Conservation (phyloP, 169 alveolate species). For the Plasmodium cynomolgi region DNA sequence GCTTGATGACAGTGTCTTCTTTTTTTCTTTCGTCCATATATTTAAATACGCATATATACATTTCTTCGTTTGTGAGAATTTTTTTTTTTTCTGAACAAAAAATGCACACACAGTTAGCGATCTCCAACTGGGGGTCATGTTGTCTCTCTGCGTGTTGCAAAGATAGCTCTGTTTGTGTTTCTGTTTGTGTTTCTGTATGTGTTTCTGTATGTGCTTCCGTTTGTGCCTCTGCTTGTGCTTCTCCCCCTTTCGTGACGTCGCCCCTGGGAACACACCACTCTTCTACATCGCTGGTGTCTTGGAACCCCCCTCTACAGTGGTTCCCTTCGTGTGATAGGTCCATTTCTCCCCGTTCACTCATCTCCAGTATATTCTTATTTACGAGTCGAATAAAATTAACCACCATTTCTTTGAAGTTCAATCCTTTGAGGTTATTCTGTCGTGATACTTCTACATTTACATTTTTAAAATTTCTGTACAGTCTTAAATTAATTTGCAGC, state of each 20-base stretch:
- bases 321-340: background rate
- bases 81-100: conserved; percentile 15
- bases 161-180: background rate
- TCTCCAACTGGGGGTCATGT: background rate
- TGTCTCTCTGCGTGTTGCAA: background rate
- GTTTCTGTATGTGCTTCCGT: background rate
- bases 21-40: conserved; percentile 50
- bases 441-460: conserved; percentile 50
- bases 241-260: background rate
- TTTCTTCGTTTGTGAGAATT: conserved; percentile 19
- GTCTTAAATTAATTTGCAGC: conserved; percentile 15
- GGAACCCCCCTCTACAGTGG: background rate
- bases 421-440: conserved; percentile 55
- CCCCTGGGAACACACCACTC: background rate
- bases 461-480: conserved; percentile 66
- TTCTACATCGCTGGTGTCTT: conserved; percentile 29
- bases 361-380: conserved; percentile 26
- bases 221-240: background rate
- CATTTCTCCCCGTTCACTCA: background rate
- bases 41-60: conserved; percentile 19
- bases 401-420: conserved; percentile 20
- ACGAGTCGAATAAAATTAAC: conserved; percentile 12
- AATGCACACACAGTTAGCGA: conserved; percentile 19
- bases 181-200: background rate
- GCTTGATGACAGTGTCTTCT: conserved; percentile 25